Percentiles rank a stretch among this genome's conserved stretches.
phyloP scores from a whole-genome alignment of 345 rosid genomes.

The Brassica carinata region DNA sequence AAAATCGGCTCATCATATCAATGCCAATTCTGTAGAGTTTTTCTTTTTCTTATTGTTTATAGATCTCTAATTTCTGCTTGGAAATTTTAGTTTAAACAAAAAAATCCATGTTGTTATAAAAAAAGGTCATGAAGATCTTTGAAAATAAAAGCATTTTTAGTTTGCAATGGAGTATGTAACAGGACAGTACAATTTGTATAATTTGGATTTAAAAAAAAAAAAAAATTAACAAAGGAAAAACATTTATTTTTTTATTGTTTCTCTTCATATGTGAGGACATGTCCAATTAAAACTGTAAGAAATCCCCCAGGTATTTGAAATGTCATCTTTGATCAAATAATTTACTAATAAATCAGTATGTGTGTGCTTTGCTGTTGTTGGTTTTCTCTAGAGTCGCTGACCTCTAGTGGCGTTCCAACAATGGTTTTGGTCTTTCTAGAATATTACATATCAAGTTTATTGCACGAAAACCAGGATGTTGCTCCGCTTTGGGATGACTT shows the following conservation, averaged over 20 bases:
- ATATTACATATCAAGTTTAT: not conserved
- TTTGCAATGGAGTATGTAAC: not conserved
- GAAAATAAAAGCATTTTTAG: not conserved
- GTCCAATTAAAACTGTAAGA: not conserved
- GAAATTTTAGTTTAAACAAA: not conserved
- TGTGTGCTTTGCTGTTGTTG: not conserved
- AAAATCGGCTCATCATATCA: constrained; percentile 2
- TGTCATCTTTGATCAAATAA: not conserved
- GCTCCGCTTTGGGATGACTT: too few relatives aligned
- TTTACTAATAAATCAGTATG: not conserved
- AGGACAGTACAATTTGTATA: not conserved
- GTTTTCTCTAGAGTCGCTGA: not conserved
- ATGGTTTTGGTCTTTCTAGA: not conserved
- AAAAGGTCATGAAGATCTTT: not conserved
- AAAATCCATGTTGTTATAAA: not conserved
- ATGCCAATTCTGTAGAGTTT: not conserved
- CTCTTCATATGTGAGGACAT: not conserved
- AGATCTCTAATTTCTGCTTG: not conserved
- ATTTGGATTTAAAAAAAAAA: not conserved
- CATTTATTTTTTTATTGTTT: not conserved
- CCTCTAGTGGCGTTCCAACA: not conserved
- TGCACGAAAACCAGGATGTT: not conserved
- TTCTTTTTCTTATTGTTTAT: not conserved
- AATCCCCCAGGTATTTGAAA: not conserved
- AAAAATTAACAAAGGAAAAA: not conserved